Base-by-base conservation (phyloP, 257 asterid species). In the Solanum medicagineum region DNA sequence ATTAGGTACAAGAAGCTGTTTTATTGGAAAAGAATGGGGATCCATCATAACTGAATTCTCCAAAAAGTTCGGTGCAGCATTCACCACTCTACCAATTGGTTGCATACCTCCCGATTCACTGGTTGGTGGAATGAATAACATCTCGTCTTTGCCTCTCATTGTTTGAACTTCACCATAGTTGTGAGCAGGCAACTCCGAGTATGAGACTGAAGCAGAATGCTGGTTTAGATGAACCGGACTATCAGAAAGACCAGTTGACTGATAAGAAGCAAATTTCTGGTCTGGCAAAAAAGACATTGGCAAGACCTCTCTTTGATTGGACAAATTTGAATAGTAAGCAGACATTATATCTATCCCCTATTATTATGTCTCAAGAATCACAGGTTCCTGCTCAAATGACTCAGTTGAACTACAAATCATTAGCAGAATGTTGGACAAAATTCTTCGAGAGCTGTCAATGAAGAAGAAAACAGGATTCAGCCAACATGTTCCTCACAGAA, bases 241-340 rank as follows among this genome's bases (percentile, higher is more conserved):
- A 51, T 83, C 84, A 82, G 89, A 87, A 51, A 88, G 87, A 51
- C 87, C 89, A 5, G 93, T 85, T 49, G 93, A 88, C 40, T 87
- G 89, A 51, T 86, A 90, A 75, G 94, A 80, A 80, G 81, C 55
- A 55, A 85, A 89, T 36, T 89, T 93, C 84, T 93, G 89, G 74
- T 90, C 87, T 36, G 86, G 88, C 65, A 87, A 75, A 85, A 91
- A 91, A 19, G 88, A 85, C 73, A 81, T 74, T 44, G 93, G 91
- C 59, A 88, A 89, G 82, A 75, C 89, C 45, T 94, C 92, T 88
- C 88, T 90, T 90, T 89, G 93, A 85, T 85, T 84, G 40, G 89
- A 86, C 29, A 89, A 73, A 86, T 84, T 89, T 20, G 93, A 83
- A 85, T 90, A 91, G 84, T 87, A 91, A 47, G 97, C 85, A 79